Evolutionary conservation across 148 eudicot species (phyloP).

Genomic region (Rhododendron mucronatum): DNA sequence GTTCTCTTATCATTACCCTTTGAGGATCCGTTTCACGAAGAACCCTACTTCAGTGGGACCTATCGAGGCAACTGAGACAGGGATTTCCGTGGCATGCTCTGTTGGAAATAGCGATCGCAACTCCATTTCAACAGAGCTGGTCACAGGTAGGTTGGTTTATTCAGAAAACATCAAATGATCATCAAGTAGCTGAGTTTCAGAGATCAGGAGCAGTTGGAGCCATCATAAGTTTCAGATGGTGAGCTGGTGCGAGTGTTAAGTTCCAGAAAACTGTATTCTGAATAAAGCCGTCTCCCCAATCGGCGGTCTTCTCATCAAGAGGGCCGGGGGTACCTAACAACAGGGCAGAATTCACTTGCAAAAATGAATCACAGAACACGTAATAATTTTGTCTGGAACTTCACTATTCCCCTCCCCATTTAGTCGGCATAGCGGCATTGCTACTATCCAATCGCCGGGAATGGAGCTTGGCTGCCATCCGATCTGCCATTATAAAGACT

Average conservation of each 20-base stretch:
- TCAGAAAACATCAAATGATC: neutral
- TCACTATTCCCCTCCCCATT: constrained; percentile 21
- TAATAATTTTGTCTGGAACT: constrained; percentile 16
- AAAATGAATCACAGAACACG: neutral
- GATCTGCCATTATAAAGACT: constrained; percentile 27
- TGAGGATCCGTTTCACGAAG: neutral
- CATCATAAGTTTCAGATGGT: constrained; percentile 19
- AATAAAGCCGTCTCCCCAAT: constrained; percentile 15
- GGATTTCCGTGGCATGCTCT: constrained; percentile 5
- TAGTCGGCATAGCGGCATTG: constrained; percentile 17
- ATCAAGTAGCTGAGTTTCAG: neutral
- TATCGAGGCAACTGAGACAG: constrained; percentile 37
- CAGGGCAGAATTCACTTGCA: neutral
- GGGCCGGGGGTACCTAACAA: constrained; percentile 16
- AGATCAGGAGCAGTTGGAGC: constrained; percentile 22
- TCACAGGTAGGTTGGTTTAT: constrained; percentile 13
- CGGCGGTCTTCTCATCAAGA: constrained; percentile 16
- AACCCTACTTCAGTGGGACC: constrained; percentile 11
- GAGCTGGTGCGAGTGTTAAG: constrained; percentile 12
- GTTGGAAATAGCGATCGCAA: neutral
- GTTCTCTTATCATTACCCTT: constrained; percentile 36
- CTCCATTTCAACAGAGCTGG: constrained; percentile 17
- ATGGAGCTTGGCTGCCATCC: constrained; percentile 21
- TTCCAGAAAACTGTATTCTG: constrained; percentile 16
- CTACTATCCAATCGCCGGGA: constrained; percentile 15